A percentile compares a stretch with the other conserved stretches of the same genome.
phyloP scores from a whole-genome alignment of 2,329 filamentous ascomycete species.

The Chaetomiaceae sp. region DNA sequence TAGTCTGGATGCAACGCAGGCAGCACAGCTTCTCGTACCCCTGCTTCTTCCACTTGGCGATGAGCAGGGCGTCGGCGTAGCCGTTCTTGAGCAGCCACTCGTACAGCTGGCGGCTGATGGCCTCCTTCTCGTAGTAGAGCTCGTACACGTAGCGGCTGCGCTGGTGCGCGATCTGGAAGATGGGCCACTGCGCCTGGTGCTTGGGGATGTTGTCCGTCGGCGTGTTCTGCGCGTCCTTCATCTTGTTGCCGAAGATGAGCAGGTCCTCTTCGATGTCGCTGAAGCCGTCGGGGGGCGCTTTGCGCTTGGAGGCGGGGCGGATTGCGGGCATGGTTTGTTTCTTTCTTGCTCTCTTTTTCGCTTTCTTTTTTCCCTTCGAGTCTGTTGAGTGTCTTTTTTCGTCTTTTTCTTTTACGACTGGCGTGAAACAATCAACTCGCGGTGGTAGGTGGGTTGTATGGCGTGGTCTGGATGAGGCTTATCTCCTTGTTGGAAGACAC shows the following conservation, averaged over 20 bases:
- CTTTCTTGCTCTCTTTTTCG: background rate
- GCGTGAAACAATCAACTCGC: too few species aligned
- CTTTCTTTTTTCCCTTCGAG: background rate
- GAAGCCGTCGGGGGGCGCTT: constrained; percentile 81
- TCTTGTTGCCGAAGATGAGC: constrained; percentile 81
- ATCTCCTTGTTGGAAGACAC: too few species aligned
- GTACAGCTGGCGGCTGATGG: constrained; percentile 86
- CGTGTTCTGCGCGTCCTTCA: constrained; percentile 93
- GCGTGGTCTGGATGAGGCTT: too few species aligned
- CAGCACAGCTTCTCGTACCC: constrained; percentile 99
- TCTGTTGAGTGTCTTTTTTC: background rate
- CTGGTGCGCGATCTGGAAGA: constrained; percentile 96
- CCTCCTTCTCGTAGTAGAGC: constrained; percentile 95
- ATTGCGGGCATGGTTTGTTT: constrained; percentile 63
- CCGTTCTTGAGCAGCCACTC: constrained; percentile 96
- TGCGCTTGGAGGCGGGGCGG: constrained; percentile 68
- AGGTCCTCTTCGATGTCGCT: constrained; percentile 83
- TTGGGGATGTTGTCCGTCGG: constrained; percentile 73
- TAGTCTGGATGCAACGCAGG: constrained; percentile 94
- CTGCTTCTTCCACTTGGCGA: constrained; percentile 99
- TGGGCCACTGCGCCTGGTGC: constrained; percentile 91
- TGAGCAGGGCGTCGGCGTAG: constrained; percentile 90
- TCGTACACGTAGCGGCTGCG: constrained; percentile 92
- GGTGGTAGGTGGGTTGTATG: too few species aligned
- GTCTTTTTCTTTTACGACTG: too few species aligned